A percentile compares a stretch with the other conserved stretches of the same genome.
Conservation (phyloP, 306 rosid genomes). For the Clitoria ternatea region DNA sequence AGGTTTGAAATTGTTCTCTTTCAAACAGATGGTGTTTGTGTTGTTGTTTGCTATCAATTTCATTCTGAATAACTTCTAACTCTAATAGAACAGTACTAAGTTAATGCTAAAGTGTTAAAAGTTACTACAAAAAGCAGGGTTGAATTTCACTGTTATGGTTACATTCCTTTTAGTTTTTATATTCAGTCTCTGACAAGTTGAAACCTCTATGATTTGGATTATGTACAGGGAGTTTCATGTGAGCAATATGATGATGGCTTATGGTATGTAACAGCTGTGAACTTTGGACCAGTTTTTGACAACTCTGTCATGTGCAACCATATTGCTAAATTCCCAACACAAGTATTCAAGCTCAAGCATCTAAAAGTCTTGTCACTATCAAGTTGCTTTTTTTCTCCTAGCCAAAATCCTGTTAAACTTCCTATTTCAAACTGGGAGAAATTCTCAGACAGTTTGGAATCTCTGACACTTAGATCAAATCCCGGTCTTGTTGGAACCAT, state of each 20-base stretch:
- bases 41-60: not conserved
- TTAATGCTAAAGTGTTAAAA: not conserved
- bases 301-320: slow-evolving; percentile 37
- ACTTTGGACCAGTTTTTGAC: slow-evolving; percentile 45
- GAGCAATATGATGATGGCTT: slow-evolving; percentile 43
- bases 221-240: slow-evolving; percentile 51
- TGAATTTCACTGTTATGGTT: not conserved
- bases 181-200: not conserved
- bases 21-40: not conserved
- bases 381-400: slow-evolving; percentile 34
- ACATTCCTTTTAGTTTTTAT: not conserved
- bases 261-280: slow-evolving; percentile 42
- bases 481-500: slow-evolving; percentile 47
- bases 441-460: slow-evolving; percentile 37
- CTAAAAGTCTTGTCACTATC: slow-evolving; percentile 38
- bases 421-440: slow-evolving; percentile 44
- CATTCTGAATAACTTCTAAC: not conserved
- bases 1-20: slow-evolving; percentile 25
- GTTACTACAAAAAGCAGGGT: not conserved
- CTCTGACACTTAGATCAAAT: slow-evolving; percentile 46
- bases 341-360: slow-evolving; percentile 48
- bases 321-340: slow-evolving; percentile 31
- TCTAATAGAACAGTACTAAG: slow-evolving; percentile 6
- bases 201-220: not conserved
- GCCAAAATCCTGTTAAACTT: slow-evolving; percentile 35